A percentile compares a stretch with the other conserved stretches of the same genome.
These are phyloP conservation scores for Neonectria sp. DNA, from an alignment of 2,329 filamentous ascomycete genomes.

Conservation along the genomic window DNA sequence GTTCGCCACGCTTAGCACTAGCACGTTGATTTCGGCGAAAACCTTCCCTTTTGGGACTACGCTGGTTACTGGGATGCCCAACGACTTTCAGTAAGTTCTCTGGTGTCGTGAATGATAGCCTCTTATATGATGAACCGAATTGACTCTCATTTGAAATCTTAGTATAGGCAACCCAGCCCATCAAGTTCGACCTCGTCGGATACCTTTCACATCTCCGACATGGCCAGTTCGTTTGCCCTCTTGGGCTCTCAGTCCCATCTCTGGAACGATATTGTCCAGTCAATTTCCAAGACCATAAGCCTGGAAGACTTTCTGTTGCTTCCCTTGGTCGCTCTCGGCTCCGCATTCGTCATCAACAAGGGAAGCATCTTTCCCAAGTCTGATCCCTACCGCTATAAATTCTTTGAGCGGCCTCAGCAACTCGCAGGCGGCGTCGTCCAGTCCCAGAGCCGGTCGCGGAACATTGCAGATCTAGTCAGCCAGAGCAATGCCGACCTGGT, in stretches of 20 bases:
- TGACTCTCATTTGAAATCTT: neutral
- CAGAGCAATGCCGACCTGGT: conserved; percentile 21
- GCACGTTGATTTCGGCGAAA: conserved; percentile 1
- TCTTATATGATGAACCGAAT: neutral
- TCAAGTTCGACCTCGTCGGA: neutral
- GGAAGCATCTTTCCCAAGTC: conserved; percentile 24
- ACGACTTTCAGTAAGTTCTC: neutral
- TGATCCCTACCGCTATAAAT: conserved; percentile 24
- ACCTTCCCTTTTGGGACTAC: neutral
- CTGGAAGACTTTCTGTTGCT: conserved; percentile 26
- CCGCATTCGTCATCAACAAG: conserved; percentile 21
- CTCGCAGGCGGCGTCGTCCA: neutral
- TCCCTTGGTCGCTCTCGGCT: conserved; percentile 15
- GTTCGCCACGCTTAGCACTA: neutral
- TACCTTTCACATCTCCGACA: neutral
- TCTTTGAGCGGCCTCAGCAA: conserved; percentile 25
- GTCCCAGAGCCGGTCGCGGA: conserved; percentile 4
- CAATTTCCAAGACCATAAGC: conserved; percentile 15
- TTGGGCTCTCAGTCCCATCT: neutral
- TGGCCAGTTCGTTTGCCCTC: conserved; percentile 11
- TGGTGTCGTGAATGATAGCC: too few relatives aligned
- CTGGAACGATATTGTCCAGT: conserved; percentile 14
- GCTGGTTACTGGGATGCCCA: neutral
- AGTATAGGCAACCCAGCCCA: too few relatives aligned
- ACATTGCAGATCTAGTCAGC: conserved; percentile 17